Evolutionary conservation across 176 grass and related monocot species (phyloP).

Genomic region (Ananas comosus): DNA sequence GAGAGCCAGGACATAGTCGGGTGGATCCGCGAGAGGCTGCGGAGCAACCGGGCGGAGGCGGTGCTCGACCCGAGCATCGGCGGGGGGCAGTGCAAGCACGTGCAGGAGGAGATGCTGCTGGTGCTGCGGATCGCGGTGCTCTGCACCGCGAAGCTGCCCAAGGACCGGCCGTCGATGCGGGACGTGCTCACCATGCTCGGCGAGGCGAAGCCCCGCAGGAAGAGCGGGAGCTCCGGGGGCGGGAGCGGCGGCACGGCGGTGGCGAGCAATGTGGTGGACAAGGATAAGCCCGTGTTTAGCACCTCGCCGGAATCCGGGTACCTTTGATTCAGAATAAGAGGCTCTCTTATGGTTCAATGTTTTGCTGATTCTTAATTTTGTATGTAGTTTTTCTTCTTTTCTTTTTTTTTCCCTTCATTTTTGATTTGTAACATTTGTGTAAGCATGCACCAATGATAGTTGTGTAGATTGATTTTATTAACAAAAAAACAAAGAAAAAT

Average conservation of each 20-base stretch:
- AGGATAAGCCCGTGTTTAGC: slow-evolving; percentile 87
- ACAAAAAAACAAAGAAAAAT: background rate
- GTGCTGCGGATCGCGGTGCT: slow-evolving; percentile 83
- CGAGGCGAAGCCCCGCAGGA: slow-evolving; percentile 76
- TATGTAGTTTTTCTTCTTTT: background rate
- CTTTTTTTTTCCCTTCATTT: background rate
- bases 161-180: slow-evolving; percentile 80
- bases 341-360: background rate
- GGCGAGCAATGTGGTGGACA: slow-evolving; percentile 32
- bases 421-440: background rate
- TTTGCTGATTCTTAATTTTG: background rate
- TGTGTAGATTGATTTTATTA: background rate
- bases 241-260: background rate
- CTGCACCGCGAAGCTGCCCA: slow-evolving; percentile 75
- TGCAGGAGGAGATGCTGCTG: slow-evolving; percentile 92
- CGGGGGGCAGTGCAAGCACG: slow-evolving; percentile 51
- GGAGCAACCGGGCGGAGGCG: slow-evolving; percentile 42
- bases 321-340: background rate
- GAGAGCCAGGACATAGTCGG: slow-evolving; percentile 76
- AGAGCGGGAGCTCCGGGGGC: slow-evolving; percentile 51
- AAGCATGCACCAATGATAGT: background rate
- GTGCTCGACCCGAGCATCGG: slow-evolving; percentile 51
- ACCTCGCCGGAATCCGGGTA: slow-evolving; percentile 46
- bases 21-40: slow-evolving; percentile 67
- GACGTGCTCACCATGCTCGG: slow-evolving; percentile 88